Base-by-base conservation (phyloP, 768 basidiomycete species). In the Collybia sp. region DNA sequence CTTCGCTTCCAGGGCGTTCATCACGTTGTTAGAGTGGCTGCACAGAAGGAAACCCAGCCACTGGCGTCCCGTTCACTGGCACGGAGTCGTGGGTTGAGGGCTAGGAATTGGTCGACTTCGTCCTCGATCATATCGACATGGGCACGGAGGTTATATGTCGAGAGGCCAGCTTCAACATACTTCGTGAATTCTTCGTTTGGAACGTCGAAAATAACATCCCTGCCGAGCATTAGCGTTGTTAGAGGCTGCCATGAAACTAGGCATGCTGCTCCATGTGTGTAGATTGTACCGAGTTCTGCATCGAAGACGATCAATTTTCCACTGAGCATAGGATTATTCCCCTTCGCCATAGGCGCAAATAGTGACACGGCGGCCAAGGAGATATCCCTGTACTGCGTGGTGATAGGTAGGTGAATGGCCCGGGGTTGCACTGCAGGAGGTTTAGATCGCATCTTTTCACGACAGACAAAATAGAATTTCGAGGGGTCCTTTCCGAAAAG, bases 171-270 rank as follows among this genome's bases (percentile, higher is more conserved):
- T 71, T 99, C 98, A 65, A 98, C 85, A 59, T 97, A 97, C 62
- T 88, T 93, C 94, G 98, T 98, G 66, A 99, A 84, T 37, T 88
- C 69, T 41, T 93, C 89, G 64, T 98, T 98, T 30, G 96, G 95
- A 43, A 90, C 83, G 56, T 98, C 96, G 62, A 98, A 99, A 11
- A 97, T 94, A 40, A 99, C 96, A 40, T 91, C 94, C 59, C 92
- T 93, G 38, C 96, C 96, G 58, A 99, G 98, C 11, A 98, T 84
- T 3, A 94, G 95, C 0, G 88, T 94, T 0, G 93, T 95, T 37
- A 94, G 68, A 60, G 88, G 87, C 93, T 95, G 53, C 12, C 18
- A 31, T 4, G 38, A 45, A 15, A 34, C 32, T 42, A 34, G 16
- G 30, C 35, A 6, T 4, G 30, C 6, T 42, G 10, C 2, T 43